These are phyloP conservation scores for Ophiocordyceps polyrhachis-furcata DNA, from an alignment of 2,329 filamentous ascomycete species.

Conservation along the genomic window DNA sequence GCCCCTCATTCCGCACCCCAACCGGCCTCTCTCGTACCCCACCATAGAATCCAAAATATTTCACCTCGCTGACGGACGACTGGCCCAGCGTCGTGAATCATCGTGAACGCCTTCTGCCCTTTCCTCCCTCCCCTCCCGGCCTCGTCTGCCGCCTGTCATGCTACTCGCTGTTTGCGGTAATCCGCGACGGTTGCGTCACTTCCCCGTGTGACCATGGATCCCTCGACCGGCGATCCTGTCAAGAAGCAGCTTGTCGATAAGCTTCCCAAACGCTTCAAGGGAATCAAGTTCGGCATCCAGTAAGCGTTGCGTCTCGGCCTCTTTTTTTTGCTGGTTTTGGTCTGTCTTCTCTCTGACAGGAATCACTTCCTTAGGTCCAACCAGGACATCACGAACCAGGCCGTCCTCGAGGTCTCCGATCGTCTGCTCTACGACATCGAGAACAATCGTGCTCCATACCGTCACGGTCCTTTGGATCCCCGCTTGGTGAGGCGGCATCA, in stretches of 20 bases:
- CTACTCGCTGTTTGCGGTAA: slow-evolving; percentile 1
- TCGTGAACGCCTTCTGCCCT: no score
- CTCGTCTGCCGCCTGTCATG: slow-evolving; percentile 1
- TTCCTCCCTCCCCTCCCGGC: neutral
- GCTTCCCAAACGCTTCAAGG: slow-evolving; percentile 74
- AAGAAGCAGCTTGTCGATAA: slow-evolving; percentile 80
- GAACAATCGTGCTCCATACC: slow-evolving; percentile 54
- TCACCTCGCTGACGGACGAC: no score
- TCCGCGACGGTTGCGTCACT: slow-evolving; percentile 2
- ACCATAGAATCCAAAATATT: no score
- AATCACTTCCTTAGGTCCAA: slow-evolving; percentile 42
- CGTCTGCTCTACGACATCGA: slow-evolving; percentile 83
- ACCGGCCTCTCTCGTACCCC: no score
- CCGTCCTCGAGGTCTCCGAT: slow-evolving; percentile 86
- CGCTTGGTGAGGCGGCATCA: slow-evolving; percentile 37
- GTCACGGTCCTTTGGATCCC: slow-evolving; percentile 72
- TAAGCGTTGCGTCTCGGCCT: slow-evolving; percentile 22
- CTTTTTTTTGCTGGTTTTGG: neutral
- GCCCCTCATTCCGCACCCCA: no score
- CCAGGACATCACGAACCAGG: slow-evolving; percentile 89
- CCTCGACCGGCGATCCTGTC: slow-evolving; percentile 2
- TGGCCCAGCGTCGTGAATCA: no score
- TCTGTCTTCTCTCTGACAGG: neutral
- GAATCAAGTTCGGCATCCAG: slow-evolving; percentile 83
- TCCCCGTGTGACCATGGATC: slow-evolving; percentile 2